Percentiles rank a stretch among this genome's conserved stretches.
Evolutionary conservation across 257 asterid genomes (phyloP).

Genomic region (Capsicum rhomboideum): DNA sequence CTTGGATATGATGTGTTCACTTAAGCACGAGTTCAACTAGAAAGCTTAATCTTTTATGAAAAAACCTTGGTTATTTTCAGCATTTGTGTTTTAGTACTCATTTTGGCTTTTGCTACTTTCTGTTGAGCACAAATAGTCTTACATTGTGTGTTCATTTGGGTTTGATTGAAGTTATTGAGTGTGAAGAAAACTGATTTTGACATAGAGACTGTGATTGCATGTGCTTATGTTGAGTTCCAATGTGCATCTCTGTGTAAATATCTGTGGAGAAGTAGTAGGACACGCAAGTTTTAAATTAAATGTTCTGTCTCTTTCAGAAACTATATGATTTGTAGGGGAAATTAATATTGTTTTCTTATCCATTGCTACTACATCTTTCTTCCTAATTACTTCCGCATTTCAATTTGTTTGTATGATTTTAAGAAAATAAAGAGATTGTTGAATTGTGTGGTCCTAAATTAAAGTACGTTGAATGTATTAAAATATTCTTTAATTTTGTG

Average conservation of each 20-base stretch:
- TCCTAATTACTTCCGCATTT: not conserved
- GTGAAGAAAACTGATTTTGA: not conserved
- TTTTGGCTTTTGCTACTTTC: not conserved
- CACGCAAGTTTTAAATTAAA: not conserved
- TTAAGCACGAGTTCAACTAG: too few species aligned
- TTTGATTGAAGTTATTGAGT: not conserved
- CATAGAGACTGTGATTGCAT: not conserved
- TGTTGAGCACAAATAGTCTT: not conserved
- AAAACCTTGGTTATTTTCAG: not conserved
- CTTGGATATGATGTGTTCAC: not conserved
- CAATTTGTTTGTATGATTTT: not conserved
- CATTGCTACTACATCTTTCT: not conserved
- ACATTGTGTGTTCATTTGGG: not conserved
- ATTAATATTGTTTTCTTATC: not conserved
- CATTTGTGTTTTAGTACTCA: not conserved
- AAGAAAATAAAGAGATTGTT: not conserved
- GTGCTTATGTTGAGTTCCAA: not conserved
- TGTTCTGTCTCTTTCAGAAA: not conserved
- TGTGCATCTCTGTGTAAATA: not conserved
- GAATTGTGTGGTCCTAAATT: fast-evolving
- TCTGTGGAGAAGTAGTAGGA: not conserved
- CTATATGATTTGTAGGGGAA: not conserved
- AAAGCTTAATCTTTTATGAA: not conserved
- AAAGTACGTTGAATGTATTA: too few species aligned
- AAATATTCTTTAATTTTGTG: not conserved